Conservation (phyloP, 2,329 filamentous ascomycete species). For the Emmonsiellopsis sp. region DNA sequence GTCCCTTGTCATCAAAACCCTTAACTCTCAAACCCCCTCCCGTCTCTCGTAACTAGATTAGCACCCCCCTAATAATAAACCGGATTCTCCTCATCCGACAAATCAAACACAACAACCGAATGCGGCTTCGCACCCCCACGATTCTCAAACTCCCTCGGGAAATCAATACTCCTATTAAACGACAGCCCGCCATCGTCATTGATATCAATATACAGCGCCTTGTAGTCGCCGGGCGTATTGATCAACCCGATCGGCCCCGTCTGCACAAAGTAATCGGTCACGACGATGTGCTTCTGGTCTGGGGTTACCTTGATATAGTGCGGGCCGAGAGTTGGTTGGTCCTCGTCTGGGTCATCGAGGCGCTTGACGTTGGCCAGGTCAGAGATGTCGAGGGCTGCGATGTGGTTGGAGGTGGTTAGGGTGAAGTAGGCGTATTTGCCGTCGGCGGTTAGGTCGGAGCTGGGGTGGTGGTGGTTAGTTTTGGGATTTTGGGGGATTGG, state of each 20-base stretch:
- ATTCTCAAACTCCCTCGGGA: constrained; percentile 44
- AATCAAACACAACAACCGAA: constrained; percentile 47
- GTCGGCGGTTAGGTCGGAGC: constrained; percentile 50
- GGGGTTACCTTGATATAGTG: constrained; percentile 58
- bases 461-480: constrained; percentile 11
- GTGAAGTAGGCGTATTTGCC: constrained; percentile 53
- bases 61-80: constrained; percentile 17
- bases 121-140: constrained; percentile 52
- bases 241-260: constrained; percentile 52
- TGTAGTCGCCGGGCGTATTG: constrained; percentile 54
- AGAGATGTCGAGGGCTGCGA: constrained; percentile 53
- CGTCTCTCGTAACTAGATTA: not conserved
- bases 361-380: constrained; percentile 53
- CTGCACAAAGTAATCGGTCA: constrained; percentile 60
- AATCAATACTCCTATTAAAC: constrained; percentile 55
- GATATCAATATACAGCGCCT: constrained; percentile 54
- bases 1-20: no score
- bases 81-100: constrained; percentile 46
- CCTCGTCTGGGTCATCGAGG: constrained; percentile 51
- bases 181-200: constrained; percentile 44
- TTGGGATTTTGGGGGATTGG: not conserved
- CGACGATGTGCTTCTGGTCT: constrained; percentile 55
- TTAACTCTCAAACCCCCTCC: no score
- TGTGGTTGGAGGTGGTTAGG: constrained; percentile 53
- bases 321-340: constrained; percentile 51